Base-by-base conservation (phyloP, 2,329 filamentous ascomycete species). In the Lasiodiplodia theobromae region DNA sequence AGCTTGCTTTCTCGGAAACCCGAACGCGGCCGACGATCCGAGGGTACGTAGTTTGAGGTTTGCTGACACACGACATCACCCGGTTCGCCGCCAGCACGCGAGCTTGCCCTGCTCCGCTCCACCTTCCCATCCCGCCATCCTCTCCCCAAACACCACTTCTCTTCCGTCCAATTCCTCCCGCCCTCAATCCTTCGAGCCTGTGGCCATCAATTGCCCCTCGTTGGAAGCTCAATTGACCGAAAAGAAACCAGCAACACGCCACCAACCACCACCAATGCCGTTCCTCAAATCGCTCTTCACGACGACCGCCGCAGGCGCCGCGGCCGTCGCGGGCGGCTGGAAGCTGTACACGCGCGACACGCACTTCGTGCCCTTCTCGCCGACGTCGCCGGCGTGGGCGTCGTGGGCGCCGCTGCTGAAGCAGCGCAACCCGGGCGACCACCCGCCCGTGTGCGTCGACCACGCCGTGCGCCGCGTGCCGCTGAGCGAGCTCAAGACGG, bases 401-500 rank as follows among this genome's bases (percentile, higher is more conserved):
- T 74, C 76, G 1, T 52, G 31, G 40, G 28, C 65, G 1, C 25
- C 73, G 14, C 54, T 72, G 2, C 71, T 74, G 49, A 66, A 69
- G 16, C 70, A 69, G 3, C 75, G 78, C 71, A 81, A 81, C 56
- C 79, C 79, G 8, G n/a, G 34, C 16, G 62, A 67, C 21, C 81
- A 81, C 66, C 69, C 73, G 54, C 78, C 78, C 0, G 70, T 71
- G 4, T 78, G 75, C 70, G 77, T 80, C 64, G 79, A 81, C 70
- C 77, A 80, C 70, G 76, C 76, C 4, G 70, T 79, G 44, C 77
- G 78, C 38, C 73, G 73, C 31, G 74, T 81, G 23, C 78, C 79
- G 47, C 75, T 80, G 51, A 69, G 68, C 16, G 72, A 77, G 63
- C 71, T 81, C 57, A 74, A 76, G 47, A 76, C 75, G 2, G 71